Percentiles rank a stretch among this genome's conserved stretches.
Conservation (phyloP, 331 rosid species). For the Malus hybrid region DNA sequence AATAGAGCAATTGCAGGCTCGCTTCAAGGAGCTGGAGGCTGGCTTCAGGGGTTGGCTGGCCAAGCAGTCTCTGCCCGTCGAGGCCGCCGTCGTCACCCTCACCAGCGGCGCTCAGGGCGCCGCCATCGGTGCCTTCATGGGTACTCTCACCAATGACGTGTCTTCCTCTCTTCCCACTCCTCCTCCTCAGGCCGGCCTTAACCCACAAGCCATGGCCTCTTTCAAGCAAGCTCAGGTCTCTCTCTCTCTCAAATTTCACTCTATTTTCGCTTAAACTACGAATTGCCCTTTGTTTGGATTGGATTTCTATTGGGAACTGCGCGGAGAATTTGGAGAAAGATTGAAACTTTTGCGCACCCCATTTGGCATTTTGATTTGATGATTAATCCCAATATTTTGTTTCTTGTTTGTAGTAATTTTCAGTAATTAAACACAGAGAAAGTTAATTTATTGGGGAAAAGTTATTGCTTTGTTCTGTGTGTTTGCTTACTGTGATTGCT, state of each 20-base stretch:
- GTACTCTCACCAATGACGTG: slow-evolving; percentile 62
- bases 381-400: background rate
- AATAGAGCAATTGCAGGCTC: slow-evolving; percentile 54
- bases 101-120: slow-evolving; percentile 94
- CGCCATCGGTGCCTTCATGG: slow-evolving; percentile 83
- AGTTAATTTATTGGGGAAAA: background rate
- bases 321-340: background rate
- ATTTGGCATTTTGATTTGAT: background rate
- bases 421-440: background rate
- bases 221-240: slow-evolving; percentile 88
- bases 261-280: background rate
- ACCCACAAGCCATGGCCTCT: slow-evolving; percentile 92
- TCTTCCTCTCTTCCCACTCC: slow-evolving; percentile 56
- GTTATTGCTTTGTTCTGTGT: background rate
- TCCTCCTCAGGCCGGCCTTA: slow-evolving; percentile 60
- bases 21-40: slow-evolving; percentile 54
- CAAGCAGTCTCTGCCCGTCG: slow-evolving; percentile 75
- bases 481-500: background rate
- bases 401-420: background rate
- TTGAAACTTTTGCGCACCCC: background rate
- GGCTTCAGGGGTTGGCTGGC: slow-evolving; percentile 67
- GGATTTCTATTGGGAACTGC: background rate
- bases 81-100: slow-evolving; percentile 77
- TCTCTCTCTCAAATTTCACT: background rate
- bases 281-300: background rate